phyloP scores from a whole-genome alignment of 2,329 filamentous ascomycete species.

The Xylaria arbuscula region DNA sequence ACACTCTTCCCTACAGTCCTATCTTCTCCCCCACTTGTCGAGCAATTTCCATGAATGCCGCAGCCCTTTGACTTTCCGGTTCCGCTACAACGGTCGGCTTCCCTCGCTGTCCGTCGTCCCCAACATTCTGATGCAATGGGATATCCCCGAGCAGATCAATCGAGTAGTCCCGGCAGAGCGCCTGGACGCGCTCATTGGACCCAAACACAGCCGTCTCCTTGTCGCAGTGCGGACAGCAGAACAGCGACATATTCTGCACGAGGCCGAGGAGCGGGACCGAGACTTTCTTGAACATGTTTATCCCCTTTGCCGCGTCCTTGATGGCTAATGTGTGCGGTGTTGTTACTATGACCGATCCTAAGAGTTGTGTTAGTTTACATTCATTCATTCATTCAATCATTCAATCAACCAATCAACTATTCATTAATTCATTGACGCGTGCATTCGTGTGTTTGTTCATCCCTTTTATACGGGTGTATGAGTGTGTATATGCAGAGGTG shows the following conservation, averaged over 20 bases:
- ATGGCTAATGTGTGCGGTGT: slow-evolving; percentile 94
- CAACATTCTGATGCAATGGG: slow-evolving; percentile 86
- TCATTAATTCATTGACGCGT: too few species aligned
- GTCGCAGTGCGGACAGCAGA: slow-evolving; percentile 81
- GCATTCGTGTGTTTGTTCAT: too few species aligned
- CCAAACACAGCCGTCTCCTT: slow-evolving; percentile 82
- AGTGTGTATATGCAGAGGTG: too few species aligned
- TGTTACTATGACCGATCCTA: slow-evolving; percentile 85
- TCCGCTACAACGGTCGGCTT: slow-evolving; percentile 92
- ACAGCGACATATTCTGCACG: slow-evolving; percentile 92
- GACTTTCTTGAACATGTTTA: slow-evolving; percentile 92
- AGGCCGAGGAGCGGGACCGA: slow-evolving; percentile 84
- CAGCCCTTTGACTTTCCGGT: slow-evolving; percentile 77
- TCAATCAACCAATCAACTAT: too few species aligned
- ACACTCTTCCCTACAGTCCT: slow-evolving; percentile 45
- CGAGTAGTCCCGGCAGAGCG: slow-evolving; percentile 76
- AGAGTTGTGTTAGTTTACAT: slow-evolving; percentile 27
- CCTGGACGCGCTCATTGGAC: slow-evolving; percentile 69
- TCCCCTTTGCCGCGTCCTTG: slow-evolving; percentile 90
- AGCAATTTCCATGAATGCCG: slow-evolving; percentile 78
- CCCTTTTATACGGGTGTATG: too few species aligned
- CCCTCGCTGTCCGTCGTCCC: slow-evolving; percentile 85
- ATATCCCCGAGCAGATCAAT: slow-evolving; percentile 90
- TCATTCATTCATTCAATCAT: too few species aligned
- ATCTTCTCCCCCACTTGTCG: slow-evolving; percentile 62